Evolutionary conservation across 768 basidiomycete species (phyloP).

Genomic region (Nidularia pulvinata): DNA sequence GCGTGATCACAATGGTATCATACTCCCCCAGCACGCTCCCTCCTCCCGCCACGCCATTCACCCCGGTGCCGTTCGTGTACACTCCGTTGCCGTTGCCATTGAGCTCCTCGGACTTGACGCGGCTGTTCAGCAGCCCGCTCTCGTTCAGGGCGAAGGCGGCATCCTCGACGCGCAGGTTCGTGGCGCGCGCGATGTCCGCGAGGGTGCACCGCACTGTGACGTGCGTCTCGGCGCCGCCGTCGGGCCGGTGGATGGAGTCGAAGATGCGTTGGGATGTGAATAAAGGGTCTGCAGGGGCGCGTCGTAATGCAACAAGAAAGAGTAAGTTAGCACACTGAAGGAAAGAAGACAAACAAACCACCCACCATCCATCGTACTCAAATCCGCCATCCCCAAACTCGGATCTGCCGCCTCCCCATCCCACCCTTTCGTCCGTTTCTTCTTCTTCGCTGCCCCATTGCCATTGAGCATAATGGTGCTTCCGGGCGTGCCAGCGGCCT

Average conservation of each 20-base stretch:
- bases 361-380: constrained; percentile 37
- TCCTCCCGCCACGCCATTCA: constrained; percentile 7
- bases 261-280: constrained; percentile 56
- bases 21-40: constrained; percentile 16
- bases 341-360: constrained; percentile 5
- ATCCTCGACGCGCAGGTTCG: constrained; percentile 84
- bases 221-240: constrained; percentile 74
- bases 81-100: constrained; percentile 19
- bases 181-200: constrained; percentile 75
- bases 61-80: constrained; percentile 9
- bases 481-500: background rate
- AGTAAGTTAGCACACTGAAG: background rate
- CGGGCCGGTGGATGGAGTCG: constrained; percentile 54
- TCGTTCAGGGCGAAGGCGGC: constrained; percentile 88
- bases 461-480: constrained; percentile 4
- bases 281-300: constrained; percentile 37
- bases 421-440: constrained; percentile 65
- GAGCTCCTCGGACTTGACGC: constrained; percentile 15
- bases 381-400: constrained; percentile 25
- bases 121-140: constrained; percentile 68
- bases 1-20: constrained; percentile 32
- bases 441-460: constrained; percentile 24
- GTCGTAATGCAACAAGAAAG: background rate
- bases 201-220: constrained; percentile 71
- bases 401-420: constrained; percentile 61